phyloP scores from a whole-genome alignment of 192 early-diverging fungal species.

The Funneliformis geosporum region DNA sequence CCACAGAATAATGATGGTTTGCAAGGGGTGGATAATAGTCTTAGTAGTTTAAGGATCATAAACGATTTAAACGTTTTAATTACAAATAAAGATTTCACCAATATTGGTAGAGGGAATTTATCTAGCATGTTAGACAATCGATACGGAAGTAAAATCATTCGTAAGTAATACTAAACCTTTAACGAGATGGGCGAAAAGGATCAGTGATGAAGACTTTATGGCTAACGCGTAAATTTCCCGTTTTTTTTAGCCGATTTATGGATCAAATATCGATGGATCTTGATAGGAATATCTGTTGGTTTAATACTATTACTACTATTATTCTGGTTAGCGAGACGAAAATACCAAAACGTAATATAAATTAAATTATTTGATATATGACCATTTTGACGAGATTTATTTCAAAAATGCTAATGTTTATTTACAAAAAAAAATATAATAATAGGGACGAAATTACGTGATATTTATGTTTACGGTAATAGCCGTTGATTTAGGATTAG shows the following conservation, averaged over 20 bases:
- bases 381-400: no score
- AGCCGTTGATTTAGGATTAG: no score
- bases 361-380: no score
- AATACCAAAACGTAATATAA: background rate
- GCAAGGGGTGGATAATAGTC: background rate
- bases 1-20: background rate
- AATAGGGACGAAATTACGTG: no score
- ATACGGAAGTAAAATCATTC: background rate
- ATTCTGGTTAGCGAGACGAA: background rate
- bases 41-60: background rate
- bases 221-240: background rate
- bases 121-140: background rate
- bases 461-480: no score
- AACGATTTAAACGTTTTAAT: conserved; percentile 8
- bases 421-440: no score
- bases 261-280: background rate
- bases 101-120: background rate
- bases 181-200: no score
- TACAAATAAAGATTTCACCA: background rate
- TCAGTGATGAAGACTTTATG: no score
- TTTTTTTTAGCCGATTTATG: background rate
- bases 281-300: background rate
- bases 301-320: background rate
- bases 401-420: no score
- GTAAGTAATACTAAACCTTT: background rate